These are phyloP conservation scores for Stachybotrys chlorohalonatus DNA, from an alignment of 2,329 filamentous ascomycete genomes.

Conservation along the genomic window DNA sequence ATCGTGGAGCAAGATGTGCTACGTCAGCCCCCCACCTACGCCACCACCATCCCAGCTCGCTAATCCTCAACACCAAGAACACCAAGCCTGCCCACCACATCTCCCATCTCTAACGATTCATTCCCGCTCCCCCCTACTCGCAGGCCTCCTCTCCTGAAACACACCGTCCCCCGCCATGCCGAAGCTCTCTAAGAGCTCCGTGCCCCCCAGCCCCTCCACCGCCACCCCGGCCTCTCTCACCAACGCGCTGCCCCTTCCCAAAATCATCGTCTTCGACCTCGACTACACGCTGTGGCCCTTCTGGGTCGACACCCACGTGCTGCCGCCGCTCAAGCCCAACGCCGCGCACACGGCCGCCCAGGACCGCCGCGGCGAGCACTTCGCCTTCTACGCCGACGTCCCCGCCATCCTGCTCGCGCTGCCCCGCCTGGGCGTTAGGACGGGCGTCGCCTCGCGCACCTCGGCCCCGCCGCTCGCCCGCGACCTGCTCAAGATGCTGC, in stretches of 20 bases:
- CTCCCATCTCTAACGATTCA: neutral
- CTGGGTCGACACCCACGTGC: constrained; percentile 92
- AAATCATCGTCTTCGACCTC: constrained; percentile 84
- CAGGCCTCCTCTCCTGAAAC: neutral
- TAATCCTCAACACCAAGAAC: no score
- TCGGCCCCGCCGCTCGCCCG: constrained; percentile 68
- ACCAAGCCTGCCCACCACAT: neutral
- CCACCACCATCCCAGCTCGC: neutral
- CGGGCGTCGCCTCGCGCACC: constrained; percentile 77
- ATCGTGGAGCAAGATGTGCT: neutral
- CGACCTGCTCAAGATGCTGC: constrained; percentile 69
- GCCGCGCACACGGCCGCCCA: constrained; percentile 31
- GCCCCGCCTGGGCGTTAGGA: constrained; percentile 25
- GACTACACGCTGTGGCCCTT: constrained; percentile 99
- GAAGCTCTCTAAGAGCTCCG: neutral
- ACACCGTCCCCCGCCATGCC: neutral
- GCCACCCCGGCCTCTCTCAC: constrained; percentile 24
- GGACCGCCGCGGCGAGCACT: constrained; percentile 56
- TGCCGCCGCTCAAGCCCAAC: constrained; percentile 54
- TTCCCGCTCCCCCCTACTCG: neutral
- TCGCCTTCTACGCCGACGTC: constrained; percentile 62
- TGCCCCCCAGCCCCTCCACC: neutral
- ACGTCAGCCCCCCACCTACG: neutral
- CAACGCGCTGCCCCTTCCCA: constrained; percentile 60
- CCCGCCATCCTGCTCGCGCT: constrained; percentile 58